phyloP scores from a whole-genome alignment of 2,329 filamentous ascomycete genomes.

The Sporothrix schenckii region DNA sequence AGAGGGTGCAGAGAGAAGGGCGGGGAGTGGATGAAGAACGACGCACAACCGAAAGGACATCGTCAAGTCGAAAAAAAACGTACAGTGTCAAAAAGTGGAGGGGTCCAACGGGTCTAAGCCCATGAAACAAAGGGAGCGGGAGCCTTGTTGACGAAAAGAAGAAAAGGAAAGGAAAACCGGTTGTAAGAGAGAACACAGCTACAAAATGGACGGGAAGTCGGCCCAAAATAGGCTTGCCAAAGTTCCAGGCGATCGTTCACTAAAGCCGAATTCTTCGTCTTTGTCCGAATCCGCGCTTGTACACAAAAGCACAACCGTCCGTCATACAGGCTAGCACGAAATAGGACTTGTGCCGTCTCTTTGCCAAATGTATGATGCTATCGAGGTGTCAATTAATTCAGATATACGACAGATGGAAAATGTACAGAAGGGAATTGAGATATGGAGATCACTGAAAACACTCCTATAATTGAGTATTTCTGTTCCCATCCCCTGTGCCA shows the following conservation, averaged over 20 bases:
- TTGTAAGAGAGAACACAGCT: too few species aligned
- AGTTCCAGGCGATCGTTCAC: neutral
- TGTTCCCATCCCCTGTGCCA: neutral
- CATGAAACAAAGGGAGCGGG: slow-evolving; percentile 10
- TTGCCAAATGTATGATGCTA: neutral
- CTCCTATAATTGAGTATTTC: neutral
- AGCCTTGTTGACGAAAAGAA: neutral
- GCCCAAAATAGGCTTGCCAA: too few species aligned
- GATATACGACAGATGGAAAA: neutral
- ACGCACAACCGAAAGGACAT: neutral
- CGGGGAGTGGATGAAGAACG: neutral
- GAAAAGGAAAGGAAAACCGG: neutral
- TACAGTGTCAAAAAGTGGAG: neutral
- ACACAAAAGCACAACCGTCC: neutral
- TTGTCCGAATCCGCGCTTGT: slow-evolving; percentile 5
- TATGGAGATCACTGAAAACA: neutral
- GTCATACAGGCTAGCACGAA: neutral
- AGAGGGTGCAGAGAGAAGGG: neutral
- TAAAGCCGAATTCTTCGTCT: neutral
- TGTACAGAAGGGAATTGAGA: neutral
- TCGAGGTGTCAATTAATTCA: neutral
- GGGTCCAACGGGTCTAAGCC: neutral
- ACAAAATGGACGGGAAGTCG: neutral
- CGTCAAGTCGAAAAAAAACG: neutral
- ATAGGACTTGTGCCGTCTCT: slow-evolving; percentile 12